Evolutionary conservation across 495 filamentous ascomycete species (phyloP).

Genomic region (Melanomma pulvis-pyrius): DNA sequence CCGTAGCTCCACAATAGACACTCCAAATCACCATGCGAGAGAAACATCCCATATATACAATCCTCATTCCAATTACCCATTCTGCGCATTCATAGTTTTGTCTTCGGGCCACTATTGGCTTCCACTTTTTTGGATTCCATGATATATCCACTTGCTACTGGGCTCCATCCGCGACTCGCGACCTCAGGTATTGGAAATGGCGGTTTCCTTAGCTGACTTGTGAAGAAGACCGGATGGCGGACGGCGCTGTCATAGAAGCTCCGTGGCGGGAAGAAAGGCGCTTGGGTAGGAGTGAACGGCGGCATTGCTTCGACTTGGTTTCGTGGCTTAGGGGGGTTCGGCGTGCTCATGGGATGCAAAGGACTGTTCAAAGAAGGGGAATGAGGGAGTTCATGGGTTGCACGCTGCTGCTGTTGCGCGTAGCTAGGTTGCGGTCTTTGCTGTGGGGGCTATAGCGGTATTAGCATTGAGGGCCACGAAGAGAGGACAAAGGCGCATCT

Average conservation of each 20-base stretch:
- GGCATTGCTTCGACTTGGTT: slow-evolving; percentile 47
- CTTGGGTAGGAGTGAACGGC: slow-evolving; percentile 23
- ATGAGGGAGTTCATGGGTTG: slow-evolving; percentile 13
- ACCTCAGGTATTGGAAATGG: slow-evolving; percentile 43
- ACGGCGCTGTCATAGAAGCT: slow-evolving; percentile 43
- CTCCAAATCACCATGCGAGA: too few species aligned
- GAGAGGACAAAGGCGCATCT: not conserved
- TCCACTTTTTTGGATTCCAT: slow-evolving; percentile 22
- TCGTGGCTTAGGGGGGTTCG: slow-evolving; percentile 7
- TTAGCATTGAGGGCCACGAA: slow-evolving; percentile 2
- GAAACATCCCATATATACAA: too few species aligned
- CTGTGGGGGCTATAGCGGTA: slow-evolving; percentile 5
- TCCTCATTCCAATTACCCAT: too few species aligned
- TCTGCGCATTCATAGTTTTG: slow-evolving; percentile 30
- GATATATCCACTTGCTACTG: slow-evolving; percentile 37
- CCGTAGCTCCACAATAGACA: too few species aligned
- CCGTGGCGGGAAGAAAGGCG: slow-evolving; percentile 5
- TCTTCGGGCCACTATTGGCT: slow-evolving; percentile 9
- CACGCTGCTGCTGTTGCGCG: slow-evolving; percentile 39
- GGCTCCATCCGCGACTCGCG: slow-evolving; percentile 28
- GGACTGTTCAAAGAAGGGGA: not conserved
- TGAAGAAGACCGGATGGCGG: slow-evolving; percentile 50
- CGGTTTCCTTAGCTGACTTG: slow-evolving; percentile 40
- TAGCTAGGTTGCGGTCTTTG: slow-evolving; percentile 19
- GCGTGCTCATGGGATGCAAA: not conserved